phyloP scores from a whole-genome alignment of 176 grass and related monocot species.

The Triticum timopheevii region DNA sequence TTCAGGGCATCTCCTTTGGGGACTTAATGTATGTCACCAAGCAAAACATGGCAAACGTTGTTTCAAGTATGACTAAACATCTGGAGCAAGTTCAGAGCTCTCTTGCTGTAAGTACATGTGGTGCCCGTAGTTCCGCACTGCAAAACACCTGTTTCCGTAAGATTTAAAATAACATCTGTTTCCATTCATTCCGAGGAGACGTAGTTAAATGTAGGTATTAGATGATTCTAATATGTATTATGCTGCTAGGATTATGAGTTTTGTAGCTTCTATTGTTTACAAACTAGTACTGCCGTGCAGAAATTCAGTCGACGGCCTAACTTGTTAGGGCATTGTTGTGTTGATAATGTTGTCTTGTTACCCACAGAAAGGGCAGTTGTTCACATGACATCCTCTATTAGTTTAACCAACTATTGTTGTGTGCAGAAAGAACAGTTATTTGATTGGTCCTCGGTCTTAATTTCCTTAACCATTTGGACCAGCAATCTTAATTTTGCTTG shows the following conservation, averaged over 20 bases:
- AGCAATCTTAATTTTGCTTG: conserved; percentile 1
- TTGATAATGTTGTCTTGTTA: conserved; percentile 14
- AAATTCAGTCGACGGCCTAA: background rate
- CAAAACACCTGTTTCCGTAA: background rate
- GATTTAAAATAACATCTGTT: background rate
- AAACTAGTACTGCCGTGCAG: background rate
- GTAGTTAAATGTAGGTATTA: background rate
- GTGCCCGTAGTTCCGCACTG: background rate
- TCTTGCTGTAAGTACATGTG: conserved; percentile 68
- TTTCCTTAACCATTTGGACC: background rate
- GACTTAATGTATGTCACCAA: conserved; percentile 99
- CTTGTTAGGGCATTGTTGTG: background rate
- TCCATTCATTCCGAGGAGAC: background rate
- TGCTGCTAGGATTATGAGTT: background rate
- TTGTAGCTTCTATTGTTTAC: background rate
- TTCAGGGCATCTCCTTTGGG: conserved; percentile 74
- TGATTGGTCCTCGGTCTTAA: background rate
- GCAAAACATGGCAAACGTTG: conserved; percentile 80
- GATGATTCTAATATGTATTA: background rate
- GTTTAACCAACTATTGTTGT: background rate
- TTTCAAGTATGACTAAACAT: conserved; percentile 93
- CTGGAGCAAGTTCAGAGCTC: conserved; percentile 84
- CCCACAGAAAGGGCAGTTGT: background rate
- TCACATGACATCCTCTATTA: background rate
- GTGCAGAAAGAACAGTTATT: background rate